Evolutionary conservation across 2,329 filamentous ascomycete genomes (phyloP).

Genomic region (Elsinoe australis): DNA sequence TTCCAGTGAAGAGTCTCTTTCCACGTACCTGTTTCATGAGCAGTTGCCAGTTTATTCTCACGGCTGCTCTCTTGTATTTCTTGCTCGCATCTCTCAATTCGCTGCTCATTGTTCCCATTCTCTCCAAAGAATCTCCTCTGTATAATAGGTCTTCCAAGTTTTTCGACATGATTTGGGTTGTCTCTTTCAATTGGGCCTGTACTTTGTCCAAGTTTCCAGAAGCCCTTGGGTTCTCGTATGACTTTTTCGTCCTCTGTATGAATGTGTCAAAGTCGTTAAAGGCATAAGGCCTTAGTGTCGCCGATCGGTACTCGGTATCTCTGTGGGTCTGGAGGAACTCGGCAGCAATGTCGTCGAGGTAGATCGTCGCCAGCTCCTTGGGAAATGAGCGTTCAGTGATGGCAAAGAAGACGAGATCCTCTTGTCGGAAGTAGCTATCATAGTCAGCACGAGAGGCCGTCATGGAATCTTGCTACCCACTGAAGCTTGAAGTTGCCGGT

Average conservation of each 20-base stretch:
- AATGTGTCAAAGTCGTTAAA: conserved; percentile 98
- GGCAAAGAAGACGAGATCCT: conserved; percentile 81
- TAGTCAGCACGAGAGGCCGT: no score
- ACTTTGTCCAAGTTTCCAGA: conserved; percentile 88
- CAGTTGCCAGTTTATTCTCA: conserved; percentile 96
- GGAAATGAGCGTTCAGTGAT: conserved; percentile 92
- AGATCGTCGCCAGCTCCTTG: conserved; percentile 96
- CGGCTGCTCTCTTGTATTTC: conserved; percentile 88
- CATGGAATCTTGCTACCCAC: no score
- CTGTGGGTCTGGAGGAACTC: conserved; percentile 89
- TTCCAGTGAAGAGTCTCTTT: neutral
- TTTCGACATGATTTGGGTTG: conserved; percentile 99
- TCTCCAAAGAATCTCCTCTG: conserved; percentile 83
- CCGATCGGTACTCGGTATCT: conserved; percentile 61
- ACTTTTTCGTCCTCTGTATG: conserved; percentile 84
- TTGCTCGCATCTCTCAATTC: conserved; percentile 83
- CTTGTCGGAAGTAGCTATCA: conserved; percentile 70
- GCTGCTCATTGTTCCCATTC: conserved; percentile 92
- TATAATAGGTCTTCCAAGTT: conserved; percentile 98
- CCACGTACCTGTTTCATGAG: conserved; percentile 69
- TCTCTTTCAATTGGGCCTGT: conserved; percentile 94
- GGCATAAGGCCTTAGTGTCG: conserved; percentile 78
- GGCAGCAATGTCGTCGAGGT: conserved; percentile 81
- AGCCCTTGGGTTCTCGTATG: conserved; percentile 87
- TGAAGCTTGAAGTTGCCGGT: conserved; percentile 76